These are phyloP conservation scores for Parmales sp. DNA, from an alignment of 108 stramenopile species.

Conservation along the genomic window DNA sequence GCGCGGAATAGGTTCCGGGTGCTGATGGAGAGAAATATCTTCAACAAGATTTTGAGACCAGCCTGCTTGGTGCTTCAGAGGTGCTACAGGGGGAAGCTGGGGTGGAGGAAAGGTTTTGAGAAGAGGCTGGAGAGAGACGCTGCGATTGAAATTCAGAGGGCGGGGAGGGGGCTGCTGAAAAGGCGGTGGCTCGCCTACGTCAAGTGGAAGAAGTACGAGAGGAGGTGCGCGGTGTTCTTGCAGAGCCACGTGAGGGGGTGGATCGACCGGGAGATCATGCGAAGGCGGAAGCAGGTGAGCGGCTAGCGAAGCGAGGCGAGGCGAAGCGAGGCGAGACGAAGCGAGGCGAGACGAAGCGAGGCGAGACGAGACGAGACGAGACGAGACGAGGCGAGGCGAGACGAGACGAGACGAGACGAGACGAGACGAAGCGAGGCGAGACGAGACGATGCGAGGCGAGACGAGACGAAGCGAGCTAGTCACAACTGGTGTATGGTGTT, in stretches of 20 bases:
- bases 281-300: neutral
- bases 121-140: slow-evolving; percentile 8
- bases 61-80: neutral
- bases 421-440: too few species aligned
- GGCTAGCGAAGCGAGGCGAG: neutral
- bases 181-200: slow-evolving; percentile 10
- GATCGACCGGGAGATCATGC: slow-evolving; percentile 13
- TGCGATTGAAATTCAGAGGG: neutral
- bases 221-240: neutral
- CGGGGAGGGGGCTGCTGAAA: neutral
- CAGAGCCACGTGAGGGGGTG: slow-evolving; percentile 9
- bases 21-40: neutral
- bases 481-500: too few species aligned
- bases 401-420: neutral
- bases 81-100: neutral
- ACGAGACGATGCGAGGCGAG: too few species aligned
- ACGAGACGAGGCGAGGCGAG: neutral
- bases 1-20: neutral
- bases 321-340: neutral
- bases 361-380: neutral
- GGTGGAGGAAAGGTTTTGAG: neutral
- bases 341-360: neutral
- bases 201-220: slow-evolving; percentile 10
- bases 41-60: slow-evolving; percentile 4
- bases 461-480: too few species aligned